These are phyloP conservation scores for Auriculariales sp. DNA, from an alignment of 768 basidiomycete species.

Conservation along the genomic window DNA sequence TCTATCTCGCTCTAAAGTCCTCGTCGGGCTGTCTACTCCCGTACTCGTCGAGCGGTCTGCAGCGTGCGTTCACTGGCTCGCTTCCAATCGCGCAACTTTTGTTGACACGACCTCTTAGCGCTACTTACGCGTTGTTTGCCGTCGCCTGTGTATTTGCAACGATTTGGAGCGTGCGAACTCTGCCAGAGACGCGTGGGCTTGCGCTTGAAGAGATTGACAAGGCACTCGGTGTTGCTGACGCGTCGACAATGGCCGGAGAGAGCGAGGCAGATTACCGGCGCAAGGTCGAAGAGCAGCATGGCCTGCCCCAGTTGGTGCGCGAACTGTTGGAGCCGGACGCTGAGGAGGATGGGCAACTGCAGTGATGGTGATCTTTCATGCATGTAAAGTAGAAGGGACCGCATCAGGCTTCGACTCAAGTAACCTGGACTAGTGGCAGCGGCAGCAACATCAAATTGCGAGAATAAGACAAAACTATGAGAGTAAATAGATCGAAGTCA, in stretches of 20 bases:
- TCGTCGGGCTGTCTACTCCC: constrained; percentile 64
- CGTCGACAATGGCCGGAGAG: not conserved
- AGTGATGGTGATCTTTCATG: too few species aligned
- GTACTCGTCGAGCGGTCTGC: constrained; percentile 46
- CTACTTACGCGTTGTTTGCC: constrained; percentile 35
- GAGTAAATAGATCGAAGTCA: too few species aligned
- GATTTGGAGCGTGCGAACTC: constrained; percentile 51
- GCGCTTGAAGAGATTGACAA: constrained; percentile 65
- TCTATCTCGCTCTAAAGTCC: constrained; percentile 30
- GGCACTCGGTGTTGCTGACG: constrained; percentile 36
- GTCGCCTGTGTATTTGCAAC: constrained; percentile 57
- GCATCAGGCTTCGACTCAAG: too few species aligned
- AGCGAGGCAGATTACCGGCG: not conserved
- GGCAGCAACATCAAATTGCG: too few species aligned
- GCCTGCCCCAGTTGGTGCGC: not conserved
- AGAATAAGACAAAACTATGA: too few species aligned
- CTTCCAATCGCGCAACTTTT: not conserved
- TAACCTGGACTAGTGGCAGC: too few species aligned
- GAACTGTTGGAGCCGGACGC: not conserved
- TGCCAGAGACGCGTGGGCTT: constrained; percentile 68
- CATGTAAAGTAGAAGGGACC: too few species aligned
- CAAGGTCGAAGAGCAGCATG: not conserved
- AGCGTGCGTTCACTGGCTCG: constrained; percentile 23
- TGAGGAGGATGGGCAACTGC: not conserved
- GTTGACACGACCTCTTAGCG: not conserved